Base-by-base conservation (phyloP, 2,329 filamentous ascomycete genomes). In the Endocalyx cinctus region DNA sequence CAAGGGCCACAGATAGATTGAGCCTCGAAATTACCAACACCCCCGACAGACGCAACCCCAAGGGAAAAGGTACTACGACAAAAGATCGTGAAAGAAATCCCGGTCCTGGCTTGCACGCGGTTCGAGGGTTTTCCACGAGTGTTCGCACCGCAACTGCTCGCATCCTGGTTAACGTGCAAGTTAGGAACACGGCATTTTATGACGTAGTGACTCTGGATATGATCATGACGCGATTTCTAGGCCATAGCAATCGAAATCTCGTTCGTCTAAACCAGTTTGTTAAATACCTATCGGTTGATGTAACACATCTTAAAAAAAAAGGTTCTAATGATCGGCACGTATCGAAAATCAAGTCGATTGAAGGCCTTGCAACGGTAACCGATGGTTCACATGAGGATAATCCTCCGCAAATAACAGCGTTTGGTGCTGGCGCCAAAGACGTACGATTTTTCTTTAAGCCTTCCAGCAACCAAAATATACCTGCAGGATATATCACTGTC, bases 121-220 rank as follows among this genome's bases (percentile, higher is more conserved):
- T 58, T 17, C 51, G 54, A 4, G 61, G 60, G 4, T 59, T 54
- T 38, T 62, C 54, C 36, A 48, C 55, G 14, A 60, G 58, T 26
- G 49, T 60, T 12, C 48, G 57, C 12, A 33, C 50, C 12, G 58
- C 57, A 2, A 58, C 59, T 4, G 43, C 46, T n/a, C 52, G 58
- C 1, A 29, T 61, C 11, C 48, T 60, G 2, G 54, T 61, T 36
- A 62, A 62, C 15, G 46, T 62, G 29, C 60, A 64, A 27, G 51
- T 62, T 6, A 54, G 43, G 31, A 47, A 62, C 30, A 52, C 45
- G 4, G 54, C 49, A 2, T 64, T 64, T 34, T 62, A 60, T 33
- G 25, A 51, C 2, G 33, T 38, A 3, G 52, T 47, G 0, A 38
- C 42, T 0, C 29, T 37, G 14, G 29, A 37, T 23, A 11, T 12